Percentiles rank a stretch among this genome's conserved stretches.
Evolutionary conservation across 2,329 filamentous ascomycete species (phyloP).

Genomic region (Neophaeococcomyces mojaviensis): DNA sequence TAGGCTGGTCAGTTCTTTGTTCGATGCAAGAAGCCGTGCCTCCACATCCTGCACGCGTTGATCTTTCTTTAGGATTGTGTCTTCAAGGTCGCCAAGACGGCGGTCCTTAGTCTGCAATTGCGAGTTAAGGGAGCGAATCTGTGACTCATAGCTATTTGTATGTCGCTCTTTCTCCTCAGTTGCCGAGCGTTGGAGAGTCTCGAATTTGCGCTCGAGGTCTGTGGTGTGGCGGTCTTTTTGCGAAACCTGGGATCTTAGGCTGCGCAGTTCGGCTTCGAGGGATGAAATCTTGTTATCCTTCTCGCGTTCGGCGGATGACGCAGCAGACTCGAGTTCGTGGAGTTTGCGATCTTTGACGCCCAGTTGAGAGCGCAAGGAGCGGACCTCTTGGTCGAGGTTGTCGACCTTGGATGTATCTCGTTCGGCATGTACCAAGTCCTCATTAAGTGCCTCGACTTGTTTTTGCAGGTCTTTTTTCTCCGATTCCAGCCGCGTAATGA

Average conservation of each 20-base stretch:
- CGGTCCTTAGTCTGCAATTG: conserved; percentile 82
- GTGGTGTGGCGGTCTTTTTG: conserved; percentile 18
- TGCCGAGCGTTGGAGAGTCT: conserved; percentile 5
- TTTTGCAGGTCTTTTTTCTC: conserved; percentile 71
- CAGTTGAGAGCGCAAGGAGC: conserved; percentile 86
- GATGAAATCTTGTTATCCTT: conserved; percentile 46
- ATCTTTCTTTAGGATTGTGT: conserved; percentile 73
- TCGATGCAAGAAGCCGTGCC: conserved; percentile 67
- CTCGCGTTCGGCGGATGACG: conserved; percentile 81
- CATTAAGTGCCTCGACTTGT: conserved; percentile 62
- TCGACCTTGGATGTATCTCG: conserved; percentile 67
- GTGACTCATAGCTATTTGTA: conserved; percentile 30
- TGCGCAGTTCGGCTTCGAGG: conserved; percentile 20
- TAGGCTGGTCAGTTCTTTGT: conserved; percentile 69
- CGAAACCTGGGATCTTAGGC: conserved; percentile 16
- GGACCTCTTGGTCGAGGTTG: conserved; percentile 67
- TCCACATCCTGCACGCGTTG: conserved; percentile 87
- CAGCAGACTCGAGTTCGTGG: conserved; percentile 74
- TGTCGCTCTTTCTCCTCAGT: conserved; percentile 16
- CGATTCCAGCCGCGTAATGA: conserved; percentile 77
- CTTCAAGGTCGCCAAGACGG: conserved; percentile 80
- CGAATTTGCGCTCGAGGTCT: conserved; percentile 20
- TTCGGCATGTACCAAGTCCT: conserved; percentile 62
- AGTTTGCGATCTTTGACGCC: conserved; percentile 82
- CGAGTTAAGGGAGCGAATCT: conserved; percentile 85